A percentile compares a stretch with the other conserved stretches of the same genome.
Conservation (phyloP, 1,139 yeast species). For the Taphrina confusa region DNA sequence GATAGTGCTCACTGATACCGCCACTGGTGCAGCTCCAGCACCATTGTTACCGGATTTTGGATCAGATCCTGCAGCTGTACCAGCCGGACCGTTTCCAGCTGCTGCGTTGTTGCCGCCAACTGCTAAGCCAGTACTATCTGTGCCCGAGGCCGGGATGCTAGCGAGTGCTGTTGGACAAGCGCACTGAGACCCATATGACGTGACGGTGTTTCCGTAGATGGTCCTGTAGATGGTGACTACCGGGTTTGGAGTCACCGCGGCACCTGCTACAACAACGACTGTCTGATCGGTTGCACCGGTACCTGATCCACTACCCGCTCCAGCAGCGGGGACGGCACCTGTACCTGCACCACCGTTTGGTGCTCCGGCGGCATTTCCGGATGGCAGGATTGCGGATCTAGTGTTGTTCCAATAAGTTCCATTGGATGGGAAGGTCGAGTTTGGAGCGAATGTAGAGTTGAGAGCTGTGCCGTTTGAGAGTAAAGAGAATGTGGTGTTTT, state of each 20-base stretch:
- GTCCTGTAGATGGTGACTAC: conserved; percentile 11
- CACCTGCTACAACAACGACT: neutral
- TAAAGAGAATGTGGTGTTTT: conserved; percentile 1
- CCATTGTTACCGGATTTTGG: neutral
- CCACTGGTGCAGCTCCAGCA: neutral
- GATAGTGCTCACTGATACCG: neutral
- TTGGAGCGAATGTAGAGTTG: neutral
- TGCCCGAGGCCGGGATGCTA: neutral
- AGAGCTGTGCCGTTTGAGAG: neutral
- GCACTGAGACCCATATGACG: neutral
- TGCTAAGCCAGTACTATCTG: neutral
- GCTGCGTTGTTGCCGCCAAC: neutral
- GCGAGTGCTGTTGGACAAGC: conserved; percentile 4
- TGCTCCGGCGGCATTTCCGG: neutral
- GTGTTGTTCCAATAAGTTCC: conserved; percentile 2
- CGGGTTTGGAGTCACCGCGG: neutral
- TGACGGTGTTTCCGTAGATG: neutral
- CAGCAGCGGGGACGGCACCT: neutral
- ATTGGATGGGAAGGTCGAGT: conserved; percentile 1
- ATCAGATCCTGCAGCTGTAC: neutral
- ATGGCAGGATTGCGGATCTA: neutral
- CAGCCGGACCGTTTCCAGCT: neutral
- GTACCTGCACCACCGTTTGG: neutral
- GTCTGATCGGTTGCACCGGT: neutral
- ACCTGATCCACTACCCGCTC: conserved; percentile 6